Conservation (phyloP, 805 yeast species). For the Wickerhamiella occidentalis region DNA sequence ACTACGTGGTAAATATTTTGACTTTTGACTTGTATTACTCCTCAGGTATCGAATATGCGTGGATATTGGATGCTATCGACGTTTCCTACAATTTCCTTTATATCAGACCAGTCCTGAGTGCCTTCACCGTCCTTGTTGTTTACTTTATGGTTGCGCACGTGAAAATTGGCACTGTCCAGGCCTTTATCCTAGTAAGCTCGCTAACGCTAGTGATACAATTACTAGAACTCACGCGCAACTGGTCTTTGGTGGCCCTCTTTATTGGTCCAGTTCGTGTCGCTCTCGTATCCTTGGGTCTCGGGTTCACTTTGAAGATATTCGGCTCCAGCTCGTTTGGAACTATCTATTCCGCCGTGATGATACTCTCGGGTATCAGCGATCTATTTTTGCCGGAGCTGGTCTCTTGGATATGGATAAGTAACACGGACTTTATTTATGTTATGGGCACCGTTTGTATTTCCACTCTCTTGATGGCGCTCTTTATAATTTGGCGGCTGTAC, state of each 20-base stretch:
- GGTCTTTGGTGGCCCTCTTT: conserved; percentile 7
- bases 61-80: background rate
- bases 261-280: conserved; percentile 4
- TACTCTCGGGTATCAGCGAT: conserved; percentile 2
- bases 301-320: conserved; percentile 8
- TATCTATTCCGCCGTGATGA: conserved; percentile 10
- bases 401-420: conserved; percentile 8
- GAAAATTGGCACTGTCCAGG: background rate
- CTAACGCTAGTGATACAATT: background rate
- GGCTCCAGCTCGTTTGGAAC: conserved; percentile 11
- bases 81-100: background rate
- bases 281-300: conserved; percentile 2
- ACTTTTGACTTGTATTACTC: conserved; percentile 6
- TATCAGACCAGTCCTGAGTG: conserved; percentile 2
- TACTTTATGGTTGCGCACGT: background rate
- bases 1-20: background rate
- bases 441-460: background rate
- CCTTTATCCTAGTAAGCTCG: background rate
- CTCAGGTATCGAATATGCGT: conserved; percentile 11
- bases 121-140: background rate
- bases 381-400: conserved; percentile 12
- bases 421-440: background rate
- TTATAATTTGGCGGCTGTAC: conserved; percentile 1
- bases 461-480: conserved; percentile 9
- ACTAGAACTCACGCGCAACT: background rate